Percentiles rank a stretch among this genome's conserved stretches.
Conservation (phyloP, 2,329 filamentous ascomycete genomes). For the Aspergillus transmontanensis region DNA sequence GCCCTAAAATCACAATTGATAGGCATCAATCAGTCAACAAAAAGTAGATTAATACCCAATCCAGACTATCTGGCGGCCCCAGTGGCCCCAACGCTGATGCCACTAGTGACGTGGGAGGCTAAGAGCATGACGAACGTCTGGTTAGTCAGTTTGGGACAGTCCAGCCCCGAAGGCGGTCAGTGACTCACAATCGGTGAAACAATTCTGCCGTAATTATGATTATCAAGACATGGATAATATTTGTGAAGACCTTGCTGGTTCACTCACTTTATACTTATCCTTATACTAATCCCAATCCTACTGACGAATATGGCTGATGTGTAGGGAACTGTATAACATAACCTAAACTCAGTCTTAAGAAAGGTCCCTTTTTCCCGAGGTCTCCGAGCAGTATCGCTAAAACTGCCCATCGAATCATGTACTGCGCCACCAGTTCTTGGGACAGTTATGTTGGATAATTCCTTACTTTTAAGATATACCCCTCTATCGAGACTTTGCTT, state of each 20-base stretch:
- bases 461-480: neutral
- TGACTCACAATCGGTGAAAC: conserved; percentile 3
- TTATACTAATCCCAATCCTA: neutral
- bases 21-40: neutral
- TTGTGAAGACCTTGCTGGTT: neutral
- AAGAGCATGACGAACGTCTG: neutral
- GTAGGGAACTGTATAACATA: neutral
- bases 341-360: neutral
- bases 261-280: neutral
- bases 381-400: neutral
- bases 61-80: neutral
- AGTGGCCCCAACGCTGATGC: conserved; percentile 1
- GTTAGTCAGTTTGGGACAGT: neutral
- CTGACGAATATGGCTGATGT: neutral
- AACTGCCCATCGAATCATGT: neutral
- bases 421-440: neutral
- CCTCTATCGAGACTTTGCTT: neutral
- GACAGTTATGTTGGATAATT: neutral
- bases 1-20: neutral
- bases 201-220: conserved; percentile 8
- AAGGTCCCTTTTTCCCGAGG: no score
- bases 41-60: conserved; percentile 4
- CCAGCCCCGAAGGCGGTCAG: conserved; percentile 6
- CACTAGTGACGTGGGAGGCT: conserved; percentile 10
- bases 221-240: neutral